These are phyloP conservation scores for Fraxinus excelsior DNA, from an alignment of 257 asterid genomes.

Conservation along the genomic window DNA sequence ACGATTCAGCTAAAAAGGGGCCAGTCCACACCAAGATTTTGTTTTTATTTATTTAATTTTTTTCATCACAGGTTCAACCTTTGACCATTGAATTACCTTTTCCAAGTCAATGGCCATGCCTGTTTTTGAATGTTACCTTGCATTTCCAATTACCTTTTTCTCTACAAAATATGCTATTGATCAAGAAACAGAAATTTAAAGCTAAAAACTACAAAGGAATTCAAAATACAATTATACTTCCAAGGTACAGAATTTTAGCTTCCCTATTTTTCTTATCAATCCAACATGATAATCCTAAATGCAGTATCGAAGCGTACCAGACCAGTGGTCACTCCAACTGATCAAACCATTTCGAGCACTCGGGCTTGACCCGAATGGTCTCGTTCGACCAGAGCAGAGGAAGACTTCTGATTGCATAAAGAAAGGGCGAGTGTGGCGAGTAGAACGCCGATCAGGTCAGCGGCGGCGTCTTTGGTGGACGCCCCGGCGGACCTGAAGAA, in stretches of 20 bases:
- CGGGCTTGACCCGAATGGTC: conserved; percentile 30
- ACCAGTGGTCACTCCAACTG: conserved; percentile 4
- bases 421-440: conserved; percentile 50
- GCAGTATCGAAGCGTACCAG: conserved; percentile 16
- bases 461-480: conserved; percentile 70
- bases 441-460: conserved; percentile 61
- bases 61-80: no score
- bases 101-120: no score
- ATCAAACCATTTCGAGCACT: conserved; percentile 61
- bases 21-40: no score
- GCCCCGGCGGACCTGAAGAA: conserved; percentile 77
- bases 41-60: no score
- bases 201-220: neutral
- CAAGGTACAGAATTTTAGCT: neutral
- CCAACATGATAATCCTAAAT: conserved; percentile 5
- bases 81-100: no score
- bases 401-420: conserved; percentile 25
- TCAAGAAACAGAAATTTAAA: neutral
- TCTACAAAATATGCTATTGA: neutral
- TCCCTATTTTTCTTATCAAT: neutral
- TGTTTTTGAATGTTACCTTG: neutral
- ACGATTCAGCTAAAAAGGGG: no score
- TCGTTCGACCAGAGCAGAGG: conserved; percentile 23
- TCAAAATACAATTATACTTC: neutral
- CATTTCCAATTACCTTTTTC: neutral